Evolutionary conservation across 2,329 filamentous ascomycete genomes (phyloP).

Genomic region (Colletotrichum theobromicola): DNA sequence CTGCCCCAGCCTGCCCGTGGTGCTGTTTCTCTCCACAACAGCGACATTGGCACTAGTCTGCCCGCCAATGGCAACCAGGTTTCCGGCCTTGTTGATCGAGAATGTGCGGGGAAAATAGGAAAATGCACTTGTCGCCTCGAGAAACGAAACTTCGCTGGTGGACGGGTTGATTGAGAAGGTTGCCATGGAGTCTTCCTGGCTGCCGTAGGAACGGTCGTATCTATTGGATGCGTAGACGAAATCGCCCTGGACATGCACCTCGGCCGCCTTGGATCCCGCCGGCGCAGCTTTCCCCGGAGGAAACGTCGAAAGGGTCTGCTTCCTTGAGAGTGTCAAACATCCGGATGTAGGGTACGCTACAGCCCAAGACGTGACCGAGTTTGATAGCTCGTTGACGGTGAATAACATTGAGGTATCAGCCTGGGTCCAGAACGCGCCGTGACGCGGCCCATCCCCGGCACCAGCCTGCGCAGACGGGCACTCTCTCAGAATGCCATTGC

Average conservation of each 20-base stretch:
- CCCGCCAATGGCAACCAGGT: constrained; percentile 66
- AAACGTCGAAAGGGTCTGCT: constrained; percentile 53
- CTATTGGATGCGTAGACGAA: constrained; percentile 68
- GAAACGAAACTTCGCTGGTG: constrained; percentile 55
- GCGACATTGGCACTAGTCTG: constrained; percentile 65
- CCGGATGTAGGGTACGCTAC: constrained; percentile 47
- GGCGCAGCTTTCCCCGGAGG: constrained; percentile 45
- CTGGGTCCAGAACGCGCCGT: constrained; percentile 52
- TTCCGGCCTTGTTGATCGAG: constrained; percentile 62
- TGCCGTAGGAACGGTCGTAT: constrained; percentile 61
- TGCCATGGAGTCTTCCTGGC: constrained; percentile 59
- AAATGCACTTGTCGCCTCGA: constrained; percentile 60
- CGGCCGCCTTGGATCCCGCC: constrained; percentile 55
- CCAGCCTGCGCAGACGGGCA: constrained; percentile 46
- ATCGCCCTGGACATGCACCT: constrained; percentile 57
- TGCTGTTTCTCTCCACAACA: constrained; percentile 59
- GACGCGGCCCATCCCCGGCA: constrained; percentile 57
- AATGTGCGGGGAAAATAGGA: constrained; percentile 69
- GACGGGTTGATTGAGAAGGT: constrained; percentile 51
- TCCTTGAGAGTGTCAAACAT: constrained; percentile 51
- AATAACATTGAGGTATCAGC: constrained; percentile 37
- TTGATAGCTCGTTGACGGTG: constrained; percentile 54
- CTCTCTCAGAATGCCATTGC: constrained; percentile 48
- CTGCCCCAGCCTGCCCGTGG: constrained; percentile 59
- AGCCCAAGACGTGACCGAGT: constrained; percentile 55